Conservation (phyloP, 345 rosid species). For the Gossypium sturtianum region DNA sequence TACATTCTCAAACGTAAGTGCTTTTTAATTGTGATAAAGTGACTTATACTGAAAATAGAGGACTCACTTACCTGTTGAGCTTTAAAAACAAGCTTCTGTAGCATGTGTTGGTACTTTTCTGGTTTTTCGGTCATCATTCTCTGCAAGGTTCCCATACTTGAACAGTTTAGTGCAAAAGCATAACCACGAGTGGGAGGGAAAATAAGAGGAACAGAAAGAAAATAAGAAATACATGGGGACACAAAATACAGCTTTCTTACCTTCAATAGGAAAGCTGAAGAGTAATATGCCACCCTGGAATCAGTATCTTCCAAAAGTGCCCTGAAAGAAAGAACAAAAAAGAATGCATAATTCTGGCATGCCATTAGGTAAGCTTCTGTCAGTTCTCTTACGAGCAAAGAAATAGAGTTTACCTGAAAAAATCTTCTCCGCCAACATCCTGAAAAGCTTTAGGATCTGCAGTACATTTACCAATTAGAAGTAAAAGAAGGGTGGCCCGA, state of each 20-base stretch:
- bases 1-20: not conserved
- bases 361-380: constrained; percentile 1
- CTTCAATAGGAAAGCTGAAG: constrained; percentile 94
- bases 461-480: constrained; percentile 92
- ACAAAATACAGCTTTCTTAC: constrained; percentile 32
- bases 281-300: constrained; percentile 94
- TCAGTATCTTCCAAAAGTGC: constrained; percentile 92
- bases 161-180: constrained; percentile 23
- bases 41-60: not conserved
- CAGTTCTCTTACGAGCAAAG: constrained; percentile 8
- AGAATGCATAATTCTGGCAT: constrained; percentile 14
- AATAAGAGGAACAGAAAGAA: not conserved
- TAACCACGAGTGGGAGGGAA: not conserved
- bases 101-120: constrained; percentile 89
- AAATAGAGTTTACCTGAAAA: constrained; percentile 62
- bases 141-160: constrained; percentile 33
- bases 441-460: constrained; percentile 81
- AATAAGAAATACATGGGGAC: not conserved
- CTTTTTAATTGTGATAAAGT: not conserved
- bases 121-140: constrained; percentile 98
- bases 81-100: constrained; percentile 87
- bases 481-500: constrained; percentile 80
- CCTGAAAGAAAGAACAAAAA: constrained; percentile 33
- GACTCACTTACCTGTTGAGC: constrained; percentile 77
- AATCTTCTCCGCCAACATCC: constrained; percentile 89